Base-by-base conservation (phyloP, 805 yeast genomes). In the Jamesozyma hellenica region DNA sequence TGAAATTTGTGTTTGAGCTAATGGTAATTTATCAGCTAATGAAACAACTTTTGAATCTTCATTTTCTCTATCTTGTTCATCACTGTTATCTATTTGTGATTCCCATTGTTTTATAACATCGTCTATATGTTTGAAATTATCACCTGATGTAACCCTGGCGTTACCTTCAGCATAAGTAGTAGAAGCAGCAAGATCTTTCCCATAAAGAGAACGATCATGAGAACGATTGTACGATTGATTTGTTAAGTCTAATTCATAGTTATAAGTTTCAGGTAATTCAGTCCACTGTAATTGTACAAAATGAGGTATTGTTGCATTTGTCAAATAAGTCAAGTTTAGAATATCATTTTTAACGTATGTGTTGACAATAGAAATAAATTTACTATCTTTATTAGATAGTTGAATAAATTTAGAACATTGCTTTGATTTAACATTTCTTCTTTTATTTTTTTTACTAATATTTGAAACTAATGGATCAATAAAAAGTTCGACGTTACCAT, bases 401-500 rank as follows among this genome's bases (percentile, higher is more conserved):
- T 56, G 60, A 15, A 83, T 53, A 4, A 59, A 60, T 16, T 69
- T 67, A 39, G 67, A 64, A 1, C 76, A 58, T 45, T 73, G 70
- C 41, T 72, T 71, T 2, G 88, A 77, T 48, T 73, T 46, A 53
- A 64, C 49, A 49, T 70, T 68, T 68, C 65, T 71, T 68, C 65
- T 71, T 63, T 58, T 71, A n/a, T 57, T 63, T 6, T 42, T 46
- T 17, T 42, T 63, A 6, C 41, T 46, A 16, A 41, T 42, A 21
- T 21, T 21, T 21, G 49, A 45, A 12, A 57, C 50, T 46, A 65
- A 64, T 4, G 87, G 81, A 48, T 77, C 68, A 38, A 68, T 67
- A 63, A 86, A 88, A 1, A 84, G 53, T 56, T 87, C 95, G 7
- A 83, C 65, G 11, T 60, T 52, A 6, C 96, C 95, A 42, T 74